Evolutionary conservation across 371 early-diverging fungal species (phyloP).

Genomic region (Mortierella sp.): DNA sequence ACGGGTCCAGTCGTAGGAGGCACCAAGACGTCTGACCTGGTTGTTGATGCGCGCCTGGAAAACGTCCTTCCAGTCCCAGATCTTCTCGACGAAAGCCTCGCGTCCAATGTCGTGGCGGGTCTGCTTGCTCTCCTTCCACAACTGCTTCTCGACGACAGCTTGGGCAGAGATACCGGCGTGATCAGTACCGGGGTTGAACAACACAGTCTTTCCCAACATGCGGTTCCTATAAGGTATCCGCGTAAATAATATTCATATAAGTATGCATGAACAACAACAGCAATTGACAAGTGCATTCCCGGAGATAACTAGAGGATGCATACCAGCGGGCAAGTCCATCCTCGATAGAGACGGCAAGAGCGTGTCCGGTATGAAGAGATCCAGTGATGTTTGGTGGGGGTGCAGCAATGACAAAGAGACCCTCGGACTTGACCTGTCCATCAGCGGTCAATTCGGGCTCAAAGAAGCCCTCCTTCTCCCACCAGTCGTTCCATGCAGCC

Average conservation of each 20-base stretch:
- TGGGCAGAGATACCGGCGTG: conserved; percentile 99
- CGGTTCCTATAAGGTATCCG: conserved; percentile 78
- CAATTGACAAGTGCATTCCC: background rate
- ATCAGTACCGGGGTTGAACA: conserved; percentile 99
- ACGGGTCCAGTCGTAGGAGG: conserved; percentile 96
- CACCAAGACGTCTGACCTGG: conserved; percentile 96
- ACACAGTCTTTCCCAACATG: conserved; percentile 96
- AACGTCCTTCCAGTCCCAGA: conserved; percentile 98
- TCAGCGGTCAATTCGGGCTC: conserved; percentile 86
- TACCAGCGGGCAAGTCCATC: conserved; percentile 97
- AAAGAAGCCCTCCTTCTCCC: conserved; percentile 94
- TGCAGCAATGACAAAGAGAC: conserved; percentile 93
- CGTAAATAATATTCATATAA: conserved; percentile 12
- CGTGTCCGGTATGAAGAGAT: conserved; percentile 98
- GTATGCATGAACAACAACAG: background rate
- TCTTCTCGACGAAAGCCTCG: conserved; percentile 91
- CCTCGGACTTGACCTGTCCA: conserved; percentile 83
- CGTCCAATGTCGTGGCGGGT: conserved; percentile 97
- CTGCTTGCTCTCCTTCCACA: conserved; percentile 85
- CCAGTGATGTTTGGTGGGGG: conserved; percentile 99
- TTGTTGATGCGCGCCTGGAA: conserved; percentile 90
- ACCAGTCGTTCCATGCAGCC: conserved; percentile 96
- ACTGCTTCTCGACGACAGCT: conserved; percentile 97
- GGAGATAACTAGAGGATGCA: background rate
- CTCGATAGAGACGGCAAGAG: conserved; percentile 97